Percentiles rank a stretch among this genome's conserved stretches.
Conservation (phyloP, 1,139 yeast species). For the Saccharomyces hybrid region DNA sequence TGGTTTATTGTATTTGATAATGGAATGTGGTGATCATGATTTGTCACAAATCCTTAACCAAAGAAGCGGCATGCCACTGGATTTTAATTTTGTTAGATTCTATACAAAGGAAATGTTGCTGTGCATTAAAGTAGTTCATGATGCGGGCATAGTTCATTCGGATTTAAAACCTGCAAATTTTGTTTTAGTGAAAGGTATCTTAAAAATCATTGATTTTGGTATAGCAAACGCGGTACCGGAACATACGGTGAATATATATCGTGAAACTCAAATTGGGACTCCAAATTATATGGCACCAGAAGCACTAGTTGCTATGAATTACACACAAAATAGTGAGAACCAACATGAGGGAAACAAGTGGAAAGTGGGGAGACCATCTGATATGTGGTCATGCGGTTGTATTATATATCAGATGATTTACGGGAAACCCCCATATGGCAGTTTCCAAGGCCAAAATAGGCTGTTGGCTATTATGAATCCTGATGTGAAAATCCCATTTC, state of each 20-base stretch:
- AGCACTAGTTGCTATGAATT: slow-evolving; percentile 61
- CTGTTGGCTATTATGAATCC: slow-evolving; percentile 84
- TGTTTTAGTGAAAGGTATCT: slow-evolving; percentile 71
- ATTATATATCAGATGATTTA: slow-evolving; percentile 92
- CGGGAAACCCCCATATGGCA: slow-evolving; percentile 87
- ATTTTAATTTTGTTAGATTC: slow-evolving; percentile 71
- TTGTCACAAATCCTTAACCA: slow-evolving; percentile 72
- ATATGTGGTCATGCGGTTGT: slow-evolving; percentile 98
- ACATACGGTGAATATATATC: slow-evolving; percentile 80
- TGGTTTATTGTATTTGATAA: slow-evolving; percentile 61
- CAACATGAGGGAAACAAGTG: slow-evolving; percentile 48
- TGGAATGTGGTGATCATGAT: slow-evolving; percentile 96
- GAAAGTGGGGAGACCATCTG: slow-evolving; percentile 94
- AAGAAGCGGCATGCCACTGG: slow-evolving; percentile 49
- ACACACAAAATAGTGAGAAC: slow-evolving; percentile 25
- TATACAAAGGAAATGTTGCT: slow-evolving; percentile 73
- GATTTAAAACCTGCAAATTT: slow-evolving; percentile 96
- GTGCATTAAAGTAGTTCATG: slow-evolving; percentile 85
- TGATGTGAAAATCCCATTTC: slow-evolving; percentile 65
- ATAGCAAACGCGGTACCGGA: slow-evolving; percentile 93
- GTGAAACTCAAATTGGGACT: slow-evolving; percentile 91
- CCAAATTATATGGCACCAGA: slow-evolving; percentile 99
- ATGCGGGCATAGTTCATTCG: slow-evolving; percentile 83
- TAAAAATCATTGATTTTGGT: slow-evolving; percentile 92
- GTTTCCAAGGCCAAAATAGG: slow-evolving; percentile 70